Conservation (phyloP, 2,329 filamentous ascomycete genomes). For the Thermomyces lanuginosus region DNA sequence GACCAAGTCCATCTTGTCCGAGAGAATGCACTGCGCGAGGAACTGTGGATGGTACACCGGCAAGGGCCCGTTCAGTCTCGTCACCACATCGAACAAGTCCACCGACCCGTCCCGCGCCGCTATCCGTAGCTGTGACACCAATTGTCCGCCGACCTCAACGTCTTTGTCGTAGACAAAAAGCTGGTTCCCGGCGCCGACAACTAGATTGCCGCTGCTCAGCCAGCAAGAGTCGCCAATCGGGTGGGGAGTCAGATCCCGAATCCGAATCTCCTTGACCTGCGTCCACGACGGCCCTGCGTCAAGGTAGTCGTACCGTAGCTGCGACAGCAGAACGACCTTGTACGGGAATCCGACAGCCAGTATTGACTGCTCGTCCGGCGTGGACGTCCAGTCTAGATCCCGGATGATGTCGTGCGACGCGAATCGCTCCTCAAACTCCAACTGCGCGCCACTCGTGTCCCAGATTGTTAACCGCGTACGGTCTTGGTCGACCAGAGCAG, state of each 20-base stretch:
- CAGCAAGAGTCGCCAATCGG: slow-evolving; percentile 88
- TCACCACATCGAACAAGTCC: slow-evolving; percentile 68
- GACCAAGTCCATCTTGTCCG: slow-evolving; percentile 57
- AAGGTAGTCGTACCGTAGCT: slow-evolving; percentile 83
- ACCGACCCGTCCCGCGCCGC: slow-evolving; percentile 34
- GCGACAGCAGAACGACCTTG: slow-evolving; percentile 62
- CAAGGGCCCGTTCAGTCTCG: slow-evolving; percentile 69
- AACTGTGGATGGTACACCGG: slow-evolving; percentile 89
- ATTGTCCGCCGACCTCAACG: slow-evolving; percentile 47
- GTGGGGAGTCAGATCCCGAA: slow-evolving; percentile 67
- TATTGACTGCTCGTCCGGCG: slow-evolving; percentile 74
- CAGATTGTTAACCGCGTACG: slow-evolving; percentile 72
- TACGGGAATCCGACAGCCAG: slow-evolving; percentile 87
- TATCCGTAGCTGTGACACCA: slow-evolving; percentile 40
- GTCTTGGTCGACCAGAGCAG: slow-evolving; percentile 59
- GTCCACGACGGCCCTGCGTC: slow-evolving; percentile 84
- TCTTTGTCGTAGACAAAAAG: slow-evolving; percentile 68
- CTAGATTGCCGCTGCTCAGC: slow-evolving; percentile 68
- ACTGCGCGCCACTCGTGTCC: slow-evolving; percentile 65
- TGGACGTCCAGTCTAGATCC: slow-evolving; percentile 88
- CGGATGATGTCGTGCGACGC: slow-evolving; percentile 57
- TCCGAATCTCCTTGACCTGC: slow-evolving; percentile 64
- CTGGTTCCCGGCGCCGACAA: slow-evolving; percentile 82
- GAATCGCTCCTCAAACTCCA: slow-evolving; percentile 68
- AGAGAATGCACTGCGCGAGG: slow-evolving; percentile 67